Evolutionary conservation across 2,329 filamentous ascomycete species (phyloP), one percentile per base, ranked within the genome.

Genomic region (Fusarium nodosum): DNA sequence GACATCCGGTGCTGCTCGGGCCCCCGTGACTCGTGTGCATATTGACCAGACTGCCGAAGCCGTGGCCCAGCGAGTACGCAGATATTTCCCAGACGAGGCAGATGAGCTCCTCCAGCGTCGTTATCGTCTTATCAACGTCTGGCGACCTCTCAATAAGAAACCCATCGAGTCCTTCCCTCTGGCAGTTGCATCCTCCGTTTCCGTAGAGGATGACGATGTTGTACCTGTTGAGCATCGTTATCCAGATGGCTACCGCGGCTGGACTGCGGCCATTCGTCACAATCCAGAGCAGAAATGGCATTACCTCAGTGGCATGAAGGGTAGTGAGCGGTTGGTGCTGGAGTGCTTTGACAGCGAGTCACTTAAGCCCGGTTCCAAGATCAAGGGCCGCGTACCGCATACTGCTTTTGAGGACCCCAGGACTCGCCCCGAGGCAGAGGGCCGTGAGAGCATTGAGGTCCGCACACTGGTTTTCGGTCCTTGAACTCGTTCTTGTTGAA

Each of bases 381-480:
- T 87, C 59, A 87, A 86, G 18, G 87, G 88, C 0, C 78, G 87
- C 51, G 81, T 88, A 48, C 89, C 93, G 16, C 93, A 97, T 80
- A 90, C 90, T 12, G 93, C 93, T 1, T 97, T 97, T 79, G 82
- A 85, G 39, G 91, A 97, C 77, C 90, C 92, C 3, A 83, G 90
- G 63, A 93, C 91, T 1, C 87, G 89, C 4, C 81, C 84, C 20
- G 91, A 90, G 46, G 93, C 91, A 7, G 88, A 89, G 68, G 87
- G 87, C 0, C 86, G 94, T 69, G 92, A 97, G 83, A 97, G 93
- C 77, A 97, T 97, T 77, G 94, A 97, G 79, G 92, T 97, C 18
- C 86, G 94, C 72, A 90, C 92, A 36, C 83, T 97, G 78, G 91
- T 97, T 0, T 97, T 97, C 84, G 92, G 91, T 1, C 82, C 84